Conservation (phyloP, 2,329 filamentous ascomycete genomes). For the Cylindrodendrum hubeiense region DNA sequence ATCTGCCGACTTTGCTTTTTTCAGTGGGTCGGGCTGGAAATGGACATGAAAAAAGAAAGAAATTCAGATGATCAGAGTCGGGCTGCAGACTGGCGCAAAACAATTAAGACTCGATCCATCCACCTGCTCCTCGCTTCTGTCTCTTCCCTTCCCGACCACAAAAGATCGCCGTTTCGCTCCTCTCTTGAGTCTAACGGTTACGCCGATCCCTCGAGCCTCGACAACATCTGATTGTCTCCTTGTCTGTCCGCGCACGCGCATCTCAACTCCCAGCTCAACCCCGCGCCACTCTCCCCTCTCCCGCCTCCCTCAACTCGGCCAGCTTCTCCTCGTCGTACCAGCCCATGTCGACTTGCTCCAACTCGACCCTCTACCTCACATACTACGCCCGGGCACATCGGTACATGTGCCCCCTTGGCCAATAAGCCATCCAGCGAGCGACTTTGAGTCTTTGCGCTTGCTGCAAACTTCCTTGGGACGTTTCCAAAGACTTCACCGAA, state of each 20-base stretch:
- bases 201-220: constrained; percentile 31
- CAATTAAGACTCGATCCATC: constrained; percentile 27
- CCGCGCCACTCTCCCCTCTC: constrained; percentile 2
- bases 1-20: constrained; percentile 33
- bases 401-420: constrained; percentile 58
- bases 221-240: neutral
- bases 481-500: constrained; percentile 65
- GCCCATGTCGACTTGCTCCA: constrained; percentile 37
- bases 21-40: constrained; percentile 16
- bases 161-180: constrained; percentile 35
- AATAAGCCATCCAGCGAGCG: constrained; percentile 65
- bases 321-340: constrained; percentile 11
- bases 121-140: constrained; percentile 2
- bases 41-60: constrained; percentile 30
- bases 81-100: constrained; percentile 8
- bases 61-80: constrained; percentile 34
- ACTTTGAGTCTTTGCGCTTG: constrained; percentile 78
- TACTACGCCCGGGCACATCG: constrained; percentile 49
- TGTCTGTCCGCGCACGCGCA: neutral
- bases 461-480: constrained; percentile 56
- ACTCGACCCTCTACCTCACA: constrained; percentile 21
- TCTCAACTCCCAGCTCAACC: constrained; percentile 7
- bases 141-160: constrained; percentile 6
- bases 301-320: neutral
- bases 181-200: constrained; percentile 23